phyloP scores from a whole-genome alignment of 176 grass and related monocot species.

The Carex scoparia region DNA sequence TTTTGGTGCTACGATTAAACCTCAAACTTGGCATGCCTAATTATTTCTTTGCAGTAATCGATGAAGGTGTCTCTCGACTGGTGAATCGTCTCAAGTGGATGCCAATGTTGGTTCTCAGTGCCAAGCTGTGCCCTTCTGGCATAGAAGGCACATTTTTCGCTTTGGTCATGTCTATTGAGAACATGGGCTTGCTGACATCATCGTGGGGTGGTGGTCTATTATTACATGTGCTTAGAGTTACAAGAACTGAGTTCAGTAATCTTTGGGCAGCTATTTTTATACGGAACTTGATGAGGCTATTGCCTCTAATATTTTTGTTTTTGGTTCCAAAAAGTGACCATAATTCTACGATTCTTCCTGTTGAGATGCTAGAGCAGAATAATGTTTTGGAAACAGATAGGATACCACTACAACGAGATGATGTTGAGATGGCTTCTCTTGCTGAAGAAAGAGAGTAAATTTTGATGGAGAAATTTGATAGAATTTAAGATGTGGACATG shows the following conservation, averaged over 20 bases:
- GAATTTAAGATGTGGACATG: conserved; percentile 7
- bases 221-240: conserved; percentile 71
- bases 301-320: conserved; percentile 62
- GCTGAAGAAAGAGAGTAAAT: not conserved
- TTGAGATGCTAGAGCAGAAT: conserved; percentile 41
- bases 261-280: conserved; percentile 68
- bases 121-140: conserved; percentile 68
- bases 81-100: conserved; percentile 76
- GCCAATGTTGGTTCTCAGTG: conserved; percentile 76
- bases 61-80: conserved; percentile 71
- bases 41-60: conserved; percentile 73
- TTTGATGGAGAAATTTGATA: conserved; percentile 8
- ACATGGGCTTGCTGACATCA: conserved; percentile 48
- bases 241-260: conserved; percentile 68
- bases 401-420: conserved; percentile 11
- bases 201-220: conserved; percentile 69
- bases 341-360: conserved; percentile 55
- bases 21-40: conserved; percentile 66
- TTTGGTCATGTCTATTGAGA: conserved; percentile 82
- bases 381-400: conserved; percentile 8
- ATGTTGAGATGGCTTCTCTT: conserved; percentile 47
- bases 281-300: conserved; percentile 56
- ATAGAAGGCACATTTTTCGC: conserved; percentile 83
- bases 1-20: conserved; percentile 68
- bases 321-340: conserved; percentile 58